Base-by-base conservation (phyloP, 1,284 basidiomycete genomes). In the Ceratobasidium sp. region DNA sequence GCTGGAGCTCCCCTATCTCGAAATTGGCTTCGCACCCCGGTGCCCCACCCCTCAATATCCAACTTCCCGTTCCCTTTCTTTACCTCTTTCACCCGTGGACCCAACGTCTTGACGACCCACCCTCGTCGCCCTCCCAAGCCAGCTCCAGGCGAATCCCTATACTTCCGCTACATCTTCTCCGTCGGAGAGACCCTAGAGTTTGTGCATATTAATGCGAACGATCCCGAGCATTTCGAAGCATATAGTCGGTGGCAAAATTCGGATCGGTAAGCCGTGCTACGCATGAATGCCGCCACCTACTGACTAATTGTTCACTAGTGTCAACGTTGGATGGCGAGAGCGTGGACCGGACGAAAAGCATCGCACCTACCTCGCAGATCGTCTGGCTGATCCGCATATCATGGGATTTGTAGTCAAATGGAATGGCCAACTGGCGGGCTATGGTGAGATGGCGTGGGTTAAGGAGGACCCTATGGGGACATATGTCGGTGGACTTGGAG, bases 71-170 rank as follows among this genome's bases (percentile, higher is more conserved):
- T 84, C 74, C 84, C 85, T 0, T 75, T 70, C 57, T 74, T 81
- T 2, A 77, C 77, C 20, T 77, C 80, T 0, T 85, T 84, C 77
- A 85, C 84, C n/a, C 78, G 82, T 68, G 79, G 76, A 6, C 77
- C 82, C 25, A 78, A 80, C 62, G 83, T 85, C 15, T 81, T 85
- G 71, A 74, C 84, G 17, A 78, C 78, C 10, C 85, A 87, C 73
- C 86, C 85, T 4, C 75, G 84, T n/a, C 80, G 85, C 32, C 84
- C 85, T 1, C 77, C 82, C 1, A 86, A 86, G 72, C 85, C 85
- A 0, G 67, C 74, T 1, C 79, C 79, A 0, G 82, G 83, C 4
- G 77, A 81, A 67, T 72, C 82, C 10, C 70, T 87, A 49, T 87
- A 86, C 76, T 78, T 79, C 52, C 79, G 84, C 40, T 85, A 79